These are phyloP conservation scores for Phytophthora rubi DNA, from an alignment of 352 stramenopile species.

Conservation along the genomic window DNA sequence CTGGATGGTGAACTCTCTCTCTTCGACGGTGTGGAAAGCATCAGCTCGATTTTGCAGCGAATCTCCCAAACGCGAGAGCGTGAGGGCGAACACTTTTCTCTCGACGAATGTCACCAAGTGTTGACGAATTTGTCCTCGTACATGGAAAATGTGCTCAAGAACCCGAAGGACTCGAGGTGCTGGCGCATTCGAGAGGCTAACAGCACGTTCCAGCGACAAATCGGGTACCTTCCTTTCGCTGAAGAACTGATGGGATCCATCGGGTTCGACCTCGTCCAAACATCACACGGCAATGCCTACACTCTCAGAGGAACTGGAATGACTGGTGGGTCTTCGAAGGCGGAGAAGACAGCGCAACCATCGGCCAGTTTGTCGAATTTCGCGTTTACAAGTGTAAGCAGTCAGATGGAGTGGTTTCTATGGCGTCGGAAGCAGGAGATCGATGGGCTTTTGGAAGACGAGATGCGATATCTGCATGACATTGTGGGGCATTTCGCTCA, in stretches of 20 bases:
- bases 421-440: constrained; percentile 80
- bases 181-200: constrained; percentile 76
- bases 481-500: constrained; percentile 24
- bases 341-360: background rate
- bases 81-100: constrained; percentile 36
- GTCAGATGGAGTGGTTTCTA: constrained; percentile 81
- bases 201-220: constrained; percentile 61
- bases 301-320: constrained; percentile 54
- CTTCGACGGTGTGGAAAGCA: constrained; percentile 70
- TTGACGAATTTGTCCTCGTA: constrained; percentile 48
- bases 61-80: constrained; percentile 39
- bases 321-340: background rate
- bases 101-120: constrained; percentile 54
- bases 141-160: constrained; percentile 71
- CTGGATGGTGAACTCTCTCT: constrained; percentile 63
- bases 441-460: constrained; percentile 58
- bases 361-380: constrained; percentile 64
- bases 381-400: constrained; percentile 60
- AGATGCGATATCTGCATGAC: constrained; percentile 65
- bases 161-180: constrained; percentile 70
- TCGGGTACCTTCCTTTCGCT: constrained; percentile 58
- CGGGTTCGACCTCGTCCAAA: constrained; percentile 55
- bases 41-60: constrained; percentile 61
- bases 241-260: constrained; percentile 70
- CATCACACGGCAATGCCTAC: constrained; percentile 54